Base-by-base conservation (phyloP, 495 filamentous ascomycete species). In the Ramalina peruviana region DNA sequence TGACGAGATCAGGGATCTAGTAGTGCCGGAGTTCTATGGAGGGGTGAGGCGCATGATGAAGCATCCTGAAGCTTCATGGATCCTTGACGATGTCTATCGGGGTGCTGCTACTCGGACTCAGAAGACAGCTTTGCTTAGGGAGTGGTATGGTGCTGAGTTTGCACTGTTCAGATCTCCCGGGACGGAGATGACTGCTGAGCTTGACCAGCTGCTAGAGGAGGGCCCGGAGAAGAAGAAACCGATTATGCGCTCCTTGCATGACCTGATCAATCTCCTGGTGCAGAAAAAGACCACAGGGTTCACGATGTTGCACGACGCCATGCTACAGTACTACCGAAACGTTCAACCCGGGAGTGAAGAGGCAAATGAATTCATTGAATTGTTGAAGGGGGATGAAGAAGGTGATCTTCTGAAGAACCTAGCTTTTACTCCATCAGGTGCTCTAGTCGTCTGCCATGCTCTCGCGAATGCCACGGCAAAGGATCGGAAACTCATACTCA, bases 91-190 rank as follows among this genome's bases (percentile, higher is more conserved):
- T 67, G 80, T 93, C 52, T 99, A 95, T 67, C 80, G 92, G 26
- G 78, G 79, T 36, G 80, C 86, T 53, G 89, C 89, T 15, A 92
- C 84, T 6, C 75, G 77, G 56, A 74, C 82, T 53, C 93, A 99
- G 61, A 87, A 88, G 62, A 78, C 81, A 19, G 77, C 75, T 45
- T 72, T 99, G 46, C 73, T 99, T 17, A 74, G 88, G 23, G 93
- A 99, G 66, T 99, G 94, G 86, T 99, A 96, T 63, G 92, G 93
- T 1, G 74, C 88, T 0, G 93, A 99, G 58, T 97, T 93, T 61
- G 75, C 86, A 13, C 73, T 96, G 19, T 90, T 94, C 67, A 76
- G 76, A 51, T 62, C 68, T n/a, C 68, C 73, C 19, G 72, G 68
- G 27, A 57, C 63, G 15, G 66, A 66, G 26, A 58, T 68, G 10